Base-by-base conservation (phyloP, 768 basidiomycete genomes). In the Amyloporia xantha region DNA sequence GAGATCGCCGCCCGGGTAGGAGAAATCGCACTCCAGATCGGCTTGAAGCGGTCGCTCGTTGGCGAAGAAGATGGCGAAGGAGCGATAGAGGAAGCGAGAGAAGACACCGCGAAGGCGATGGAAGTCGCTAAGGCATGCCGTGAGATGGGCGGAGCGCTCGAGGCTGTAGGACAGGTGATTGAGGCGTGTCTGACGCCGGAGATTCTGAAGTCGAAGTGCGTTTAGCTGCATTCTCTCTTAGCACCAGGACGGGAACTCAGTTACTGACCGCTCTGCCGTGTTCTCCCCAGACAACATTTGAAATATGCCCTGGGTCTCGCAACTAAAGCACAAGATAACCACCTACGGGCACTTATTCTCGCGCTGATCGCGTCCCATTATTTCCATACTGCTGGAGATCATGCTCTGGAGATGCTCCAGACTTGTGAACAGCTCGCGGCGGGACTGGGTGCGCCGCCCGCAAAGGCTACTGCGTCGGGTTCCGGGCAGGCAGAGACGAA, bases 321-420 rank as follows among this genome's bases (percentile, higher is more conserved):
- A 0, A 80, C 76, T 1, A 56, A 62, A 1, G 72, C 82, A 2
- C 78, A 75, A 17, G 87, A 90, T 52, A 90, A 87, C 53, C 77
- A 89, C 59, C 66, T 88, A 17, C 82, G 86, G 7, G 84, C 84
- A 11, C 67, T 87, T 1, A 70, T 88, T 2, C 69, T 90, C 15
- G 78, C 83, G 2, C 71, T 89, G 15, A 75, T 82, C 10, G 74
- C 86, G 1, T 74, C 82, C 23, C 83, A 88, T 53, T 90, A 87
- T 52, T 57, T 84, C 23, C 77, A 86, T 48, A 88, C 87, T 0
- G 76, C 84, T 0, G 71, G 71, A 2, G 78, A 80, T n/a, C 81
- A 88, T 52, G 86, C 87, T 5, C 69, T 73, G 59, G 68, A 72
- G 46, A 84, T 87, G 70, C 65, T 91, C 1, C 70, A 69, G 12